These are phyloP conservation scores for Medicago truncatula DNA, from an alignment of 306 rosid species.

Conservation along the genomic window DNA sequence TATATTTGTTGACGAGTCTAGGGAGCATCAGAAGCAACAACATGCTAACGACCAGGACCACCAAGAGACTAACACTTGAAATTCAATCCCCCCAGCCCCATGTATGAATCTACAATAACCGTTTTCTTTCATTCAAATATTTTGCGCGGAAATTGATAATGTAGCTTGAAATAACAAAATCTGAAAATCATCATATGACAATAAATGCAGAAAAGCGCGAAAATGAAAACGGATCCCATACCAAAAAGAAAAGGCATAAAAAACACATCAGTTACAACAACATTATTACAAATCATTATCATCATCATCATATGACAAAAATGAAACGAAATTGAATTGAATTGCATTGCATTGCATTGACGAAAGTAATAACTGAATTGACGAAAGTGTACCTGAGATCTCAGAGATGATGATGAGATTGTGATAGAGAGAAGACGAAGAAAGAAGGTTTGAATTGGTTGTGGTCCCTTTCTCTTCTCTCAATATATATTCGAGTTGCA, in stretches of 20 bases:
- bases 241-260: too few relatives aligned
- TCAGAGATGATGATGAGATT: constrained; percentile 40
- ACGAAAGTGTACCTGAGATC: constrained; percentile 67
- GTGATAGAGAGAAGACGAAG: constrained; percentile 46
- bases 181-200: constrained; percentile 18
- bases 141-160: neutral
- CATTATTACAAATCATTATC: too few relatives aligned
- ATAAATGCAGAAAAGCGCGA: constrained; percentile 1
- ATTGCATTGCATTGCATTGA: constrained; percentile 39
- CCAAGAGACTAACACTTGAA: neutral
- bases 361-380: constrained; percentile 37
- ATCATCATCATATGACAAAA: neutral
- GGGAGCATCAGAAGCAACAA: neutral
- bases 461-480: constrained; percentile 52
- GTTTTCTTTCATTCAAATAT: constrained; percentile 2
- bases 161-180: constrained; percentile 4
- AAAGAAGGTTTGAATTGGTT: constrained; percentile 59
- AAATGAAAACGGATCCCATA: constrained; percentile 35
- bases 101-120: neutral
- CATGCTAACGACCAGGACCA: neutral
- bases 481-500: constrained; percentile 45
- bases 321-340: constrained; percentile 18
- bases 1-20: neutral
- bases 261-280: too few relatives aligned
- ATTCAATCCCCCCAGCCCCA: neutral